A percentile compares a stretch with the other conserved stretches of the same genome.
phyloP scores from a whole-genome alignment of 306 rosid species.

The Glycyrrhiza uralensis region DNA sequence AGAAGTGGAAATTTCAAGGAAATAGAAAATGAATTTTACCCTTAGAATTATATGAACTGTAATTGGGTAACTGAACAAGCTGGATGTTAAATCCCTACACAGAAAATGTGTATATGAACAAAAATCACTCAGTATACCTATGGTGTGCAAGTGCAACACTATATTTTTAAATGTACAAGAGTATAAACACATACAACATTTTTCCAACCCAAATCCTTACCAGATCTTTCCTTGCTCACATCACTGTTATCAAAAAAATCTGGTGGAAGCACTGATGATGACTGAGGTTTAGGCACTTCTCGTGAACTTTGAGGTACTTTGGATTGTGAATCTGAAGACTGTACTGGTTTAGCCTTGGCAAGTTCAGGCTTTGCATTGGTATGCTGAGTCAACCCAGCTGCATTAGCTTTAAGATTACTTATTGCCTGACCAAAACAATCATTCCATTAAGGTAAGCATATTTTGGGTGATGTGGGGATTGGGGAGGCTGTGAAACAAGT shows the following conservation, averaged over 20 bases:
- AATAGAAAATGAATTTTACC: neutral
- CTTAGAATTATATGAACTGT: neutral
- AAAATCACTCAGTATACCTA: neutral
- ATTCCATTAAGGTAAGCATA: neutral
- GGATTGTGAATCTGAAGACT: slow-evolving; percentile 28
- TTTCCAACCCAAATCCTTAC: slow-evolving; percentile 40
- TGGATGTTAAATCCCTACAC: neutral
- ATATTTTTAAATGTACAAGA: neutral
- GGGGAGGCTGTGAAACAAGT: neutral
- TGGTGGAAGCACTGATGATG: slow-evolving; percentile 69
- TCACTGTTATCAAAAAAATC: slow-evolving; percentile 66
- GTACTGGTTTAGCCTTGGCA: slow-evolving; percentile 40
- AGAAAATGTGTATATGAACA: neutral
- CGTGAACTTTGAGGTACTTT: slow-evolving; percentile 31
- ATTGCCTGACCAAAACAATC: slow-evolving; percentile 53
- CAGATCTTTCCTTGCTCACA: slow-evolving; percentile 40
- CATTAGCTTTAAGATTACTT: slow-evolving; percentile 62
- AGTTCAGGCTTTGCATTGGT: slow-evolving; percentile 46
- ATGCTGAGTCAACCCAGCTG: slow-evolving; percentile 49
- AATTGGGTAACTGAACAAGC: slow-evolving; percentile 13
- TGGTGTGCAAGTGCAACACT: neutral
- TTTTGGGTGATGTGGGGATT: neutral
- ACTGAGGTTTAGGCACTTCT: slow-evolving; percentile 40
- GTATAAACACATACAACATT: neutral
- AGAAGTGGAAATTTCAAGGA: neutral